phyloP scores from a whole-genome alignment of 2,329 filamentous ascomycete species.

The Calonectria ilicicola region DNA sequence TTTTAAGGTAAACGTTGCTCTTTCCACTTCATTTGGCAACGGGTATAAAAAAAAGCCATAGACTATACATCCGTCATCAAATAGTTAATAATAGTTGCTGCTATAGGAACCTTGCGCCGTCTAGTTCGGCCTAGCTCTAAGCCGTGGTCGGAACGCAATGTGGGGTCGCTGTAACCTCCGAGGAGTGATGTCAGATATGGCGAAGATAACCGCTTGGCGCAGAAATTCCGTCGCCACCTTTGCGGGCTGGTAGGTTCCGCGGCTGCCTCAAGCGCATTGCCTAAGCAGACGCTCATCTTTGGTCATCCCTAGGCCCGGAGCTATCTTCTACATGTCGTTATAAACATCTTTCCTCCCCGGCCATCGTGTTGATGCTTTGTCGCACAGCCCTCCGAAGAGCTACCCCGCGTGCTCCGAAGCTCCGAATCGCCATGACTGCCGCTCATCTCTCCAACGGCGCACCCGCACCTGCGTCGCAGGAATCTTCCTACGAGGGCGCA shows the following conservation, averaged over 20 bases:
- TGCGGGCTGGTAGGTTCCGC: conserved; percentile 12
- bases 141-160: conserved; percentile 23
- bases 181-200: conserved; percentile 38
- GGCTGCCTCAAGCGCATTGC: neutral
- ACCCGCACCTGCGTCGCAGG: conserved; percentile 13
- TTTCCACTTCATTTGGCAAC: neutral
- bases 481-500: conserved; percentile 41
- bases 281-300: conserved; percentile 19
- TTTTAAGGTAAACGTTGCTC: neutral
- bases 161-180: conserved; percentile 27
- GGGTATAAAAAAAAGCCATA: neutral
- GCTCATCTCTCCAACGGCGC: conserved; percentile 47
- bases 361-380: conserved; percentile 49
- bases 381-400: conserved; percentile 47
- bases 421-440: conserved; percentile 45
- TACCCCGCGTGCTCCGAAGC: conserved; percentile 42
- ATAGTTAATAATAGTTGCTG: neutral
- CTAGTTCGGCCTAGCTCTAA: conserved; percentile 30
- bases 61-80: neutral
- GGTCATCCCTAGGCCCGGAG: neutral
- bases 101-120: conserved; percentile 6
- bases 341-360: conserved; percentile 7
- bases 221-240: conserved; percentile 6
- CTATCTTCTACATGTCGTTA: conserved; percentile 23
- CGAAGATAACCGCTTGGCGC: conserved; percentile 20